These are phyloP conservation scores for Sporothrix pseudoabietina DNA, from an alignment of 2,329 filamentous ascomycete genomes.

Conservation along the genomic window DNA sequence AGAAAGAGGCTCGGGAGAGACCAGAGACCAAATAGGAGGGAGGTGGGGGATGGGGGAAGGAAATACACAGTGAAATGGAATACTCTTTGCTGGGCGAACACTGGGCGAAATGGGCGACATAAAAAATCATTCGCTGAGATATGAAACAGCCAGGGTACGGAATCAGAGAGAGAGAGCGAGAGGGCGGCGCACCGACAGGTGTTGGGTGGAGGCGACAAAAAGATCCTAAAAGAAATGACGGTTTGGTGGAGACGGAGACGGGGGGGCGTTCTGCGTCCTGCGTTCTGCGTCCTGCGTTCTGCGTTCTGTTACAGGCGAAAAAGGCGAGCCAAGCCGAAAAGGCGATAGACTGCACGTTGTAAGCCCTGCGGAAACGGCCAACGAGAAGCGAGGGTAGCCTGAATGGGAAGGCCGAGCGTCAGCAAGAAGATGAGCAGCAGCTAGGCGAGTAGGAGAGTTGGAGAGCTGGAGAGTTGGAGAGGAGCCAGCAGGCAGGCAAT, in stretches of 20 bases:
- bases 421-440: background rate
- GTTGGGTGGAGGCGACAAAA: conserved; percentile 22
- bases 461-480: background rate
- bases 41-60: conserved; percentile 29
- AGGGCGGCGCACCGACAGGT: conserved; percentile 17
- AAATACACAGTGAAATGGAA: conserved; percentile 21
- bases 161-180: background rate
- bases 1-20: conserved; percentile 17
- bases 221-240: conserved; percentile 26
- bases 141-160: conserved; percentile 29
- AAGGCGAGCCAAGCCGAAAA: conserved; percentile 8
- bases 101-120: conserved; percentile 14
- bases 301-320: background rate
- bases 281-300: too few relatives aligned
- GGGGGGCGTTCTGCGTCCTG: conserved; percentile 8
- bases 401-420: background rate
- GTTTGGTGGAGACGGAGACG: conserved; percentile 22
- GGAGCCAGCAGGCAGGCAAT: background rate
- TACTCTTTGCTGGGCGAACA: conserved; percentile 18
- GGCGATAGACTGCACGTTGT: conserved; percentile 2
- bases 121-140: conserved; percentile 27
- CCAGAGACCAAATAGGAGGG: conserved; percentile 22
- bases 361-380: conserved; percentile 1
- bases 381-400: background rate
- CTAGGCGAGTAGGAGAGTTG: background rate